These are phyloP conservation scores for Peltaster fructicola DNA, from an alignment of 2,329 filamentous ascomycete genomes.

Conservation along the genomic window DNA sequence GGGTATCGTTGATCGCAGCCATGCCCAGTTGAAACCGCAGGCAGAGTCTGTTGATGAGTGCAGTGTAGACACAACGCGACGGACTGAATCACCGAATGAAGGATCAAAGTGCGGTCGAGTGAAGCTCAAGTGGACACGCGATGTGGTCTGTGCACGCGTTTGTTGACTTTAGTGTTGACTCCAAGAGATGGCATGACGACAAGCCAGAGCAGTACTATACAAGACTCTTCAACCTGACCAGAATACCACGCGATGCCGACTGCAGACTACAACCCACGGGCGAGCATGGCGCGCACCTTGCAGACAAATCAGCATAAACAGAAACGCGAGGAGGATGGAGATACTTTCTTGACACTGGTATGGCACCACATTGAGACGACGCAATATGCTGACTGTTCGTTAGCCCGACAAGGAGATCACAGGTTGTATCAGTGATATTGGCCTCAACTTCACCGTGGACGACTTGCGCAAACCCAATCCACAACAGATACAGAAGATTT, in stretches of 20 bases:
- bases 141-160: too few species aligned
- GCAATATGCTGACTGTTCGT: conserved; percentile 2
- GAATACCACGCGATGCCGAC: conserved; percentile 12
- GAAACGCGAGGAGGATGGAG: conserved; percentile 26
- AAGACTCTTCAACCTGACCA: too few species aligned
- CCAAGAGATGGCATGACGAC: too few species aligned
- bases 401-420: conserved; percentile 66
- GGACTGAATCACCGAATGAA: too few species aligned
- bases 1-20: too few species aligned
- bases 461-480: conserved; percentile 91
- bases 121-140: too few species aligned
- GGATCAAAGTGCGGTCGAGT: too few species aligned
- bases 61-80: too few species aligned
- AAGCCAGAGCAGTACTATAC: too few species aligned
- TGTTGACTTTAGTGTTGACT: too few species aligned
- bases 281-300: conserved; percentile 31
- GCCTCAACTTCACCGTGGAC: conserved; percentile 67
- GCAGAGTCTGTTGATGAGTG: too few species aligned
- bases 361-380: conserved; percentile 4
- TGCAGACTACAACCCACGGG: conserved; percentile 33
- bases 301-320: conserved; percentile 22
- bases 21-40: too few species aligned
- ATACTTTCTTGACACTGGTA: conserved; percentile 35
- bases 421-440: conserved; percentile 92
- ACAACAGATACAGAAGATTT: conserved; percentile 87